These are phyloP conservation scores for Volvox carteri DNA, from an alignment of 163 green algal species.

Conservation along the genomic window DNA sequence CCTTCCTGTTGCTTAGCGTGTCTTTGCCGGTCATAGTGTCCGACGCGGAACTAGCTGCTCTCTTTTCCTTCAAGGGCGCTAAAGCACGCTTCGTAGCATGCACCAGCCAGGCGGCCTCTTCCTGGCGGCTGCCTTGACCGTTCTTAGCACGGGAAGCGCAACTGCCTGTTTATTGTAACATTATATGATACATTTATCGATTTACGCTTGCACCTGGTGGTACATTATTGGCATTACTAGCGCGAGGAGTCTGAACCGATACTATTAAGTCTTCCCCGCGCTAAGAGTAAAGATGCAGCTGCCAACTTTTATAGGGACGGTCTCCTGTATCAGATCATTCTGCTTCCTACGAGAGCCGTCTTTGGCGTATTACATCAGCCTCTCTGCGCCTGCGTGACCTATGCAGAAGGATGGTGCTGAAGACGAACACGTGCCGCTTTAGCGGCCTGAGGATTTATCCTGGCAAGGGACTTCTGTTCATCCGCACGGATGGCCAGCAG, in stretches of 20 bases:
- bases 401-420: conserved; percentile 81
- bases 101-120: conserved; percentile 15
- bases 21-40: neutral
- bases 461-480: conserved; percentile 93
- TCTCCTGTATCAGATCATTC: too few species aligned
- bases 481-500: conserved; percentile 93
- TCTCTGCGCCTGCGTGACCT: neutral
- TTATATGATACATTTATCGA: too few species aligned
- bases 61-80: neutral
- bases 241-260: too few species aligned
- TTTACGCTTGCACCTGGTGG: too few species aligned
- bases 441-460: conserved; percentile 98
- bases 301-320: too few species aligned
- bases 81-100: neutral
- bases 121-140: conserved; percentile 24
- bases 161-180: neutral
- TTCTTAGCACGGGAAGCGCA: neutral
- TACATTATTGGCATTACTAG: too few species aligned
- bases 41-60: neutral
- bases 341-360: too few species aligned
- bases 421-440: conserved; percentile 97
- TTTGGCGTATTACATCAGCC: too few species aligned
- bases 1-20: neutral
- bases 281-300: too few species aligned
- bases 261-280: too few species aligned